Base-by-base conservation (phyloP, 768 basidiomycete species). In the Vishniacozyma victoriae region DNA sequence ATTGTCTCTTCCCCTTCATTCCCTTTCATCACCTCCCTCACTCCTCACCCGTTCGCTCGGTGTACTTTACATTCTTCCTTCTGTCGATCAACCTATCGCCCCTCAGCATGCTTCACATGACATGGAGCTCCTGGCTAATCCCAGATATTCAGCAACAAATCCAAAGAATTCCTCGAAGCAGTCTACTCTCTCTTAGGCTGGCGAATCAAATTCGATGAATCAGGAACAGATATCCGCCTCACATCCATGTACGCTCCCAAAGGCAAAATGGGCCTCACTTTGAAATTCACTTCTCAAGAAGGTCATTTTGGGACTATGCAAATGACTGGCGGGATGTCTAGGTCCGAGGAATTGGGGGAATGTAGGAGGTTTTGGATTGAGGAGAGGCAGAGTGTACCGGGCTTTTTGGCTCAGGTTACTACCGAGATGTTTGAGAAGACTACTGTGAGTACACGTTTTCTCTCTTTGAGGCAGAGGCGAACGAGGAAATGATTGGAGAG, bases 191-290 rank as follows among this genome's bases (percentile, higher is more conserved):
- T 97, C 41, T 79, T 96, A 0, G 93, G 92, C 5, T 83, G 90
- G 65, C 89, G 93, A 61, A 79, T 96, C 41, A 83, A 85, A 1
- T 95, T 96, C 67, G 87, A 87, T 64, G 86, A 85, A 14, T 89
- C 88, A 42, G 92, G 91, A 0, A 82, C 57, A 5, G 72, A 88
- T 58, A 84, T 96, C 41, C 79, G 87, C 18, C 82, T 95, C 52
- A 92, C 90, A 4, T 86, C 85, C n/a, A 78, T 87, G 59, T 96
- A 85, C 73, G 91, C 95, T 54, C 80, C 87, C 5, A 79, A 79
- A 44, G 86, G 88, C 23, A 83, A 85, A 40, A 92, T 95, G 65
- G 85, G 90, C 24, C 88, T 99, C n/a, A 70, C 62, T 1, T 52
- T 72, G 14, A 67, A 69, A 35, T 72, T 71, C 57, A 60, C 64